A percentile compares a stretch with the other conserved stretches of the same genome.
Evolutionary conservation across 768 basidiomycete genomes (phyloP).

Genomic region (Dentipellis sp.): DNA sequence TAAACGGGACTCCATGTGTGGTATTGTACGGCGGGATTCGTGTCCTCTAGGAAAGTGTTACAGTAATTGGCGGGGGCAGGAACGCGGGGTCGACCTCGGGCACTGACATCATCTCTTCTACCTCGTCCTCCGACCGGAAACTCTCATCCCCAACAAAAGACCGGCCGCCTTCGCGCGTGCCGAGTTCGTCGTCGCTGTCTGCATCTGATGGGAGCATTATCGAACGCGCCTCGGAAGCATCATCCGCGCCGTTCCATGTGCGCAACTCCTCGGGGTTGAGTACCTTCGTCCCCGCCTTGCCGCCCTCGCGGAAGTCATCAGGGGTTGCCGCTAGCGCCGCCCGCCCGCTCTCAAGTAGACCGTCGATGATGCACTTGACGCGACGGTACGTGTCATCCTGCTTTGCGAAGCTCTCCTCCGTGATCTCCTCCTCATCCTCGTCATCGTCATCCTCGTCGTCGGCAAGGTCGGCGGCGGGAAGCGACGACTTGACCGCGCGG

Average conservation of each 20-base stretch:
- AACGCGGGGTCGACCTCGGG: constrained; percentile 11
- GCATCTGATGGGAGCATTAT: constrained; percentile 8
- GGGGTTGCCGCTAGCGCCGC: constrained; percentile 52
- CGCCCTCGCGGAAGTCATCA: constrained; percentile 36
- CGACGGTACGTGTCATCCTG: constrained; percentile 55
- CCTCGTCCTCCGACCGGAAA: constrained; percentile 20
- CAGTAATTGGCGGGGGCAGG: constrained; percentile 32
- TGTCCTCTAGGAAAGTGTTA: constrained; percentile 28
- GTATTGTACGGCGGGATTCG: too few species aligned
- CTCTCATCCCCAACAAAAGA: constrained; percentile 8
- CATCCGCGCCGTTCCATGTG: constrained; percentile 38
- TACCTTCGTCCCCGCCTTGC: constrained; percentile 49
- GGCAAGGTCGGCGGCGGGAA: constrained; percentile 31
- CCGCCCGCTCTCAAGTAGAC: constrained; percentile 46
- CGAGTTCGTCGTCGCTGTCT: constrained; percentile 4
- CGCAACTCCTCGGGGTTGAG: constrained; percentile 65
- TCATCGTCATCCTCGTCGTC: constrained; percentile 30
- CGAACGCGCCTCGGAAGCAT: constrained; percentile 12
- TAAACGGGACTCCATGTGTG: background rate
- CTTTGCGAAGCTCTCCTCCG: constrained; percentile 16
- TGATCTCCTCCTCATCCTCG: constrained; percentile 28
- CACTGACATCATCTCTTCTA: constrained; percentile 16
- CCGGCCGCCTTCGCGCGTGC: background rate
- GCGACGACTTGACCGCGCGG: constrained; percentile 44
- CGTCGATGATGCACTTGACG: constrained; percentile 55